Evolutionary conservation across 352 stramenopile species (phyloP).

Genomic region (Pythium oligandrum): DNA sequence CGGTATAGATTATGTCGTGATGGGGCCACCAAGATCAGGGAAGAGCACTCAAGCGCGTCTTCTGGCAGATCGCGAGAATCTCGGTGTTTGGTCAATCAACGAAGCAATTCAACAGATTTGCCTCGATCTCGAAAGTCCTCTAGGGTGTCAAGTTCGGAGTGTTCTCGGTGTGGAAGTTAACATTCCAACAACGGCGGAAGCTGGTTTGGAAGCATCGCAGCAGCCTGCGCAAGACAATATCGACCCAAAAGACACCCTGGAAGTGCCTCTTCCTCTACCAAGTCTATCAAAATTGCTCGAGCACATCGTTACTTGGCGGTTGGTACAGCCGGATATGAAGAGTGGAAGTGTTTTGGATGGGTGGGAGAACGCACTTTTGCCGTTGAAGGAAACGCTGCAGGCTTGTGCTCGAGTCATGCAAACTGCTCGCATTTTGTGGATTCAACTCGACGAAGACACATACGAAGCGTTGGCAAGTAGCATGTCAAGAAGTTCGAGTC

Average conservation of each 20-base stretch:
- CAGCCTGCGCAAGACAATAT: too few relatives aligned
- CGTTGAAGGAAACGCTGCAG: conserved; percentile 28
- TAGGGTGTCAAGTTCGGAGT: conserved; percentile 36
- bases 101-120: conserved; percentile 42
- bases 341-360: conserved; percentile 71
- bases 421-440: conserved; percentile 42
- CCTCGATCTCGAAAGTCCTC: conserved; percentile 17
- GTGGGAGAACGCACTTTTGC: conserved; percentile 54
- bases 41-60: conserved; percentile 76
- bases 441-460: conserved; percentile 65
- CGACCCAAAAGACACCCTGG: too few relatives aligned
- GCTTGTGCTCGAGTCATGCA: conserved; percentile 34
- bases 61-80: conserved; percentile 67
- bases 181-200: background rate
- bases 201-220: too few relatives aligned
- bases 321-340: conserved; percentile 56
- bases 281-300: conserved; percentile 28
- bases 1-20: conserved; percentile 74
- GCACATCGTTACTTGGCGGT: conserved; percentile 56
- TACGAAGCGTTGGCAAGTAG: conserved; percentile 45
- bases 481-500: conserved; percentile 5
- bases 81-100: conserved; percentile 72
- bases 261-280: background rate
- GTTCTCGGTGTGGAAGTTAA: conserved; percentile 27
- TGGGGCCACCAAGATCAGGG: conserved; percentile 71